phyloP scores from a whole-genome alignment of 129 eudicot genomes.

The Scalesia atractyloides region DNA sequence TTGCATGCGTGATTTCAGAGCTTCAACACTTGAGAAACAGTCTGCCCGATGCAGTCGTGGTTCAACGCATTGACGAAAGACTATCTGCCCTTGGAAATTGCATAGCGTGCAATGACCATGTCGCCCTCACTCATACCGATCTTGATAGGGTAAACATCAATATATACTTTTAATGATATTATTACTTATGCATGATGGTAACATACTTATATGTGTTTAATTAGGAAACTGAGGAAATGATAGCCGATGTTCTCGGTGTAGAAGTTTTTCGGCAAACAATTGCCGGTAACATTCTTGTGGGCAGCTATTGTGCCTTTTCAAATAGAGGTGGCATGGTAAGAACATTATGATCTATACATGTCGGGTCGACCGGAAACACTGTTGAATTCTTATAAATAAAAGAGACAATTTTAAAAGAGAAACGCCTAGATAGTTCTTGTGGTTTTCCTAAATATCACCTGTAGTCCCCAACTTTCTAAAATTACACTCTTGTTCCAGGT shows the following conservation, averaged over 20 bases:
- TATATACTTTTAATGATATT: background rate
- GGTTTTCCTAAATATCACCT: no score
- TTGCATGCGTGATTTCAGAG: constrained; percentile 36
- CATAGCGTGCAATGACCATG: constrained; percentile 98
- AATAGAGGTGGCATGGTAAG: constrained; percentile 80
- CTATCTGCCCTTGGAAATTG: constrained; percentile 92
- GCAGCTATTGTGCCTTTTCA: constrained; percentile 66
- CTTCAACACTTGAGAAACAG: constrained; percentile 94
- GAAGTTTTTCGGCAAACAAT: constrained; percentile 71
- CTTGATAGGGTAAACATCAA: constrained; percentile 68
- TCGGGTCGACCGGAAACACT: background rate
- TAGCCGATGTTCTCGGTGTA: constrained; percentile 76
- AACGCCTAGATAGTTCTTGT: no score
- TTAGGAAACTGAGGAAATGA: constrained; percentile 81
- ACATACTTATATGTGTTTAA: background rate
- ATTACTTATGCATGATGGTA: background rate
- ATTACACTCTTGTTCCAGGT: no score
- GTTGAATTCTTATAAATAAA: background rate
- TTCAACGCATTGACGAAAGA: constrained; percentile 87
- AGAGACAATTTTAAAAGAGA: no score
- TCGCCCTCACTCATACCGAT: constrained; percentile 91
- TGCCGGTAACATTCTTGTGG: constrained; percentile 68
- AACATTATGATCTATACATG: background rate
- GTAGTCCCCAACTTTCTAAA: no score
- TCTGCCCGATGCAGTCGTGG: constrained; percentile 88